Conservation (phyloP, 345 rosid species). For the Salix exigua region DNA sequence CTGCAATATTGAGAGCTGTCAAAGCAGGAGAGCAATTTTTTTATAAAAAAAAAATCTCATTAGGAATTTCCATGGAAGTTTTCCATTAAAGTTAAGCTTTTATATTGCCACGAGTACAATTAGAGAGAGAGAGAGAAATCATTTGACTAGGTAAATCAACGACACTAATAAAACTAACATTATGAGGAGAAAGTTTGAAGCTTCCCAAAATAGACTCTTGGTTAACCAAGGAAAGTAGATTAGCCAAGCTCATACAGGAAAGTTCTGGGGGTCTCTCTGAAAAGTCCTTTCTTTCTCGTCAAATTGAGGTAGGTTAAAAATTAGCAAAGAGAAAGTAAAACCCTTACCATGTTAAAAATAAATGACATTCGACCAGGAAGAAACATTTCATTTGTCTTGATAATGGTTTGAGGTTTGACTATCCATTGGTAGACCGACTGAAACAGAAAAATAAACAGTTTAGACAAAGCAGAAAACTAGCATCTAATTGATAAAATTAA, state of each 20-base stretch:
- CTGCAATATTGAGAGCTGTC: background rate
- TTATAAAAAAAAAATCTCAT: background rate
- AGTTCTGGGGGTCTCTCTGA: too few relatives aligned
- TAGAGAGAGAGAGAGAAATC: too few relatives aligned
- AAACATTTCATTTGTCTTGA: constrained; percentile 94
- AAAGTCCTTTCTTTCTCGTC: too few relatives aligned
- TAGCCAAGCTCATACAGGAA: background rate
- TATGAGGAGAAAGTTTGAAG: too few relatives aligned
- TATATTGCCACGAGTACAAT: too few relatives aligned
- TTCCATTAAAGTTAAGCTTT: too few relatives aligned
- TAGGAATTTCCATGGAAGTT: too few relatives aligned
- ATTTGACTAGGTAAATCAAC: too few relatives aligned
- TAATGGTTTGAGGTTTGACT: constrained; percentile 77
- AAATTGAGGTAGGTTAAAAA: background rate
- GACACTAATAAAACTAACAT: too few relatives aligned
- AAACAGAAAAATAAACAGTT: constrained; percentile 13
- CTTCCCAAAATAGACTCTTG: too few relatives aligned
- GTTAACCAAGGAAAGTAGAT: background rate
- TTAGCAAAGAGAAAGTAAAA: background rate
- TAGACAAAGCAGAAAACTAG: constrained; percentile 5
- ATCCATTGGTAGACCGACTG: constrained; percentile 92
- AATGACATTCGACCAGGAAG: constrained; percentile 93
- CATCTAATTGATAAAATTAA: background rate
- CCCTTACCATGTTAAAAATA: constrained; percentile 71
- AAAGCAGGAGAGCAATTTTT: background rate